Conservation (phyloP, 495 filamentous ascomycete species). For the Penicillium steckii region DNA sequence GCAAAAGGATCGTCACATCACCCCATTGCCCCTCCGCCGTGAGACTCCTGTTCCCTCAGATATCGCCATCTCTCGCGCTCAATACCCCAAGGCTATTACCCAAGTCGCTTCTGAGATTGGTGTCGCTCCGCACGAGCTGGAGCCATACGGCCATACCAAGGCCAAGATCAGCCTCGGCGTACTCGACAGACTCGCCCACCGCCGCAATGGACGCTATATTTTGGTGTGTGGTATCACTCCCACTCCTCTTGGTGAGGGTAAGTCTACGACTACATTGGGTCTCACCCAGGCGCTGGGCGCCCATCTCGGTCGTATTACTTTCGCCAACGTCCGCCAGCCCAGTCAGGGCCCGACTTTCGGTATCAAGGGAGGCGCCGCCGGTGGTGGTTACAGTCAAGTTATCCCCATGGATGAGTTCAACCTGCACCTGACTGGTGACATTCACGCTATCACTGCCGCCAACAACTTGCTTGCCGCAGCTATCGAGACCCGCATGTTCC, state of each 20-base stretch:
- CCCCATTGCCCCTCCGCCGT: constrained; percentile 76
- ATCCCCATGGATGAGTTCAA: constrained; percentile 99
- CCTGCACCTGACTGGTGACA: constrained; percentile 94
- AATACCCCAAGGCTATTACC: constrained; percentile 86
- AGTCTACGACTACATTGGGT: constrained; percentile 98
- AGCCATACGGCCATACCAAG: constrained; percentile 93
- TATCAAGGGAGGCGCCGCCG: constrained; percentile 97
- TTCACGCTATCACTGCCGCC: constrained; percentile 94
- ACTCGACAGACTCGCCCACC: constrained; percentile 79
- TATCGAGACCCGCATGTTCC: constrained; percentile 97
- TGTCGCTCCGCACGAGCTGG: constrained; percentile 79
- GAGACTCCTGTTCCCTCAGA: constrained; percentile 82
- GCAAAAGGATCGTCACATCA: constrained; percentile 72
- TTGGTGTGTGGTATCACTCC: constrained; percentile 94
- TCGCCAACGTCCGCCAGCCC: constrained; percentile 96
- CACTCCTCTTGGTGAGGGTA: constrained; percentile 96
- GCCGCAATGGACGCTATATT: constrained; percentile 85
- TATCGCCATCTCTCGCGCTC: constrained; percentile 86
- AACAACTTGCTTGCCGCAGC: constrained; percentile 98
- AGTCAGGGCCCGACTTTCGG: constrained; percentile 97
- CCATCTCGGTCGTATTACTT: constrained; percentile 80
- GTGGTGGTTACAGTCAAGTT: constrained; percentile 96
- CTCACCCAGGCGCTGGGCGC: constrained; percentile 91
- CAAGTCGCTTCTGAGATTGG: constrained; percentile 82
- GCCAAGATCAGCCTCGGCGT: constrained; percentile 86